Evolutionary conservation across 2,329 filamentous ascomycete species (phyloP).

Genomic region (Exophiala sp.): DNA sequence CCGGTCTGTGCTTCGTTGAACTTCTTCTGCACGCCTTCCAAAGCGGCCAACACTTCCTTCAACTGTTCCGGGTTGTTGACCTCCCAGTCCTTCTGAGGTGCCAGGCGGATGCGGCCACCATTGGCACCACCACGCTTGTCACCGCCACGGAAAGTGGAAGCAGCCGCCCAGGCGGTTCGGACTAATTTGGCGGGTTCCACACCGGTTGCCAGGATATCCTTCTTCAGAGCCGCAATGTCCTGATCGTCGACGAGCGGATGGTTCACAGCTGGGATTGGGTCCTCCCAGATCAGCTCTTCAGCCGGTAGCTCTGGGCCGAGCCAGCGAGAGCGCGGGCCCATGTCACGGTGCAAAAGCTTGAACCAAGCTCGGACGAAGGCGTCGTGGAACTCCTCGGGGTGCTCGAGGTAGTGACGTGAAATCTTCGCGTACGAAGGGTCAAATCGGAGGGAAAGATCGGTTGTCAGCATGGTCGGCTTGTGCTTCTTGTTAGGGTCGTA

Average conservation of each 20-base stretch:
- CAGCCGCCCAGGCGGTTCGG: slow-evolving; percentile 61
- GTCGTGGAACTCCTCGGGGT: slow-evolving; percentile 63
- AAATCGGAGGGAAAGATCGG: slow-evolving; percentile 64
- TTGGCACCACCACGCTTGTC: slow-evolving; percentile 82
- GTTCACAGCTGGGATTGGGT: slow-evolving; percentile 58
- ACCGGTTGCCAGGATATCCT: slow-evolving; percentile 59
- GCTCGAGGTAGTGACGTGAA: slow-evolving; percentile 60
- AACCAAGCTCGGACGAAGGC: slow-evolving; percentile 72
- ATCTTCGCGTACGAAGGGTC: slow-evolving; percentile 73
- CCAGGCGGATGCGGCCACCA: slow-evolving; percentile 68
- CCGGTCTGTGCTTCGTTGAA: slow-evolving; percentile 53
- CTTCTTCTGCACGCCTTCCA: slow-evolving; percentile 60
- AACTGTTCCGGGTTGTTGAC: slow-evolving; percentile 68
- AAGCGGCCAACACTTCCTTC: slow-evolving; percentile 52
- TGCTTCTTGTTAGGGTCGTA: slow-evolving; percentile 66
- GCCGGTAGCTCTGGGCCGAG: slow-evolving; percentile 67
- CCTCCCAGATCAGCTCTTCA: slow-evolving; percentile 68
- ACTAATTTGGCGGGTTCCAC: slow-evolving; percentile 58
- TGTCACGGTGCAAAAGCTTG: slow-evolving; percentile 75
- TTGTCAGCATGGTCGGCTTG: slow-evolving; percentile 69
- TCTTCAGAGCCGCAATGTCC: slow-evolving; percentile 62
- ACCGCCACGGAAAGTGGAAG: slow-evolving; percentile 65
- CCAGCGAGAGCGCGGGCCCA: slow-evolving; percentile 66
- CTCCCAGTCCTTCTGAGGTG: slow-evolving; percentile 65
- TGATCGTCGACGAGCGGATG: slow-evolving; percentile 55